These are phyloP conservation scores for Penicillium sp. DNA, from an alignment of 2,329 filamentous ascomycete species.

Conservation along the genomic window DNA sequence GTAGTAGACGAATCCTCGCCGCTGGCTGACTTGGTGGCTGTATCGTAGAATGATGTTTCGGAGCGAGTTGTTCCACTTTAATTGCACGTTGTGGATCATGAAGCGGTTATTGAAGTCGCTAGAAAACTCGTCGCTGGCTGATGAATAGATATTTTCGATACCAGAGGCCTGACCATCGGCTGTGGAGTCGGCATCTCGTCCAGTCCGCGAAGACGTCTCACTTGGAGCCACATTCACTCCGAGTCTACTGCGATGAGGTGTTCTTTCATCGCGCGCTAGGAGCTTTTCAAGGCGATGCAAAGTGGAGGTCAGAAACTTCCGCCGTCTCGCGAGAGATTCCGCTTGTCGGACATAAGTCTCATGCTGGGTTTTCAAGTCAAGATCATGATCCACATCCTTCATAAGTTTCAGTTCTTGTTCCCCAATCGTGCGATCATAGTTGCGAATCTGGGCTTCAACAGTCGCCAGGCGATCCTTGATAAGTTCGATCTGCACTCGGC, in stretches of 20 bases:
- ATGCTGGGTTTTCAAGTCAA: constrained; percentile 42
- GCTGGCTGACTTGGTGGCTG: constrained; percentile 93
- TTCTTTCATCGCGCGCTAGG: constrained; percentile 40
- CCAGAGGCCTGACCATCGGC: constrained; percentile 56
- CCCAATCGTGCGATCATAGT: constrained; percentile 68
- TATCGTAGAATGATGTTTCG: constrained; percentile 96
- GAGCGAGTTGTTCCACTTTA: constrained; percentile 97
- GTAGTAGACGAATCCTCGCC: constrained; percentile 95
- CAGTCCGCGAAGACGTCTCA: constrained; percentile 29
- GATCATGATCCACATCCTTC: constrained; percentile 53
- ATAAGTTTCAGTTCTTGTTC: constrained; percentile 68
- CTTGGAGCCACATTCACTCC: constrained; percentile 21
- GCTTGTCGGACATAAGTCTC: constrained; percentile 56
- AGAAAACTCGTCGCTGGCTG: constrained; percentile 73
- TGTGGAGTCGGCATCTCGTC: constrained; percentile 41
- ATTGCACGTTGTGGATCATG: constrained; percentile 93
- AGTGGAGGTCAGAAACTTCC: constrained; percentile 58
- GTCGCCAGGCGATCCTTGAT: constrained; percentile 77
- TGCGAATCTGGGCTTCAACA: constrained; percentile 71
- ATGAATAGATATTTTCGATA: constrained; percentile 60
- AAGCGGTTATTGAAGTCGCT: constrained; percentile 98
- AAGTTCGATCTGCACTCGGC: constrained; percentile 80
- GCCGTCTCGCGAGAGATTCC: constrained; percentile 56
- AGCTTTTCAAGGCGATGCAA: constrained; percentile 57
- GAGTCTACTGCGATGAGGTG: constrained; percentile 48